Percentiles rank a stretch among this genome's conserved stretches.
Conservation (phyloP, 225 moss, liverwort and hornwort species). For the Pseudoscleropodium purum region DNA sequence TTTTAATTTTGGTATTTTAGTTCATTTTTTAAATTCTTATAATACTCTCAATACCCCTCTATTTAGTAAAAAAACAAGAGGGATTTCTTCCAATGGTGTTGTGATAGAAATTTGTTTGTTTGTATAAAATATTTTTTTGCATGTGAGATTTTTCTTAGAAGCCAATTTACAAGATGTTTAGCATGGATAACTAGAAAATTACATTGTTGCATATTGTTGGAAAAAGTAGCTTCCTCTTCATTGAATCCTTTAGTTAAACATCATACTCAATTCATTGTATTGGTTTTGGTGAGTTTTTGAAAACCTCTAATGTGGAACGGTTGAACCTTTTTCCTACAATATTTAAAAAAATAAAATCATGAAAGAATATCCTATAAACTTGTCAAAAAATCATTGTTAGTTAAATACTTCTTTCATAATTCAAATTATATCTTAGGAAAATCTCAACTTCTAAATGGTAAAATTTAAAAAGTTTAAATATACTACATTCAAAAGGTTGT, state of each 20-base stretch:
- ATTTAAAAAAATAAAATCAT: neutral
- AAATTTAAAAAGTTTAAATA: too few relatives aligned
- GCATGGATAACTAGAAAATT: neutral
- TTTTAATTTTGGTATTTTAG: too few relatives aligned
- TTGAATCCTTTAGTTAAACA: neutral
- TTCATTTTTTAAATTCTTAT: neutral
- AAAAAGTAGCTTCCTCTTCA: neutral
- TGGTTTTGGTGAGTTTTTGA: neutral
- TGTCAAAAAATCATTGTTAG: too few relatives aligned
- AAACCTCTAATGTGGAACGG: accelerated
- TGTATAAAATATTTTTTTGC: neutral
- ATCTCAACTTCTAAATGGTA: too few relatives aligned
- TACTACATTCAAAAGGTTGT: too few relatives aligned
- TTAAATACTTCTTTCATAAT: too few relatives aligned
- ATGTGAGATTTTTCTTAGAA: neutral
- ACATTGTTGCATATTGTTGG: neutral
- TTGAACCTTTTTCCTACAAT: neutral
- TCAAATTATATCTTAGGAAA: too few relatives aligned
- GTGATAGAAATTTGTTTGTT: neutral
- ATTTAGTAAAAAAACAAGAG: neutral
- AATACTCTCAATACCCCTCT: neutral
- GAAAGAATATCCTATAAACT: too few relatives aligned
- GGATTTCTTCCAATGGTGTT: neutral
- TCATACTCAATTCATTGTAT: neutral
- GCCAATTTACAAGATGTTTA: neutral